Evolutionary conservation across 176 grass and related monocot species (phyloP).

Genomic region (Thalia dealbata): DNA sequence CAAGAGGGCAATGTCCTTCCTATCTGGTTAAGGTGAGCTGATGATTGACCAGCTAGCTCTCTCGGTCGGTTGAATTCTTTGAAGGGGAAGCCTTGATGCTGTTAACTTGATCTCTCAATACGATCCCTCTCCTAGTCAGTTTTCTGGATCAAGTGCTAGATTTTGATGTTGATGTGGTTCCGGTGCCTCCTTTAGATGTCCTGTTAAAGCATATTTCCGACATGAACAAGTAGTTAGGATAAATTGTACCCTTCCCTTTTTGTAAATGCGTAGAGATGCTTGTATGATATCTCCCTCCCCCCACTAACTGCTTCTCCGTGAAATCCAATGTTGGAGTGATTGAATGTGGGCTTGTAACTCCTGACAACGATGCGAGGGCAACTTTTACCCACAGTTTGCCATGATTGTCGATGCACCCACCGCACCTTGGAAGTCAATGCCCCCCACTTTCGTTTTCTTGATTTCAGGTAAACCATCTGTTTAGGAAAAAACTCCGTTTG

Average conservation of each 20-base stretch:
- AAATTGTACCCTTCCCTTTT: not conserved
- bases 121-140: not conserved
- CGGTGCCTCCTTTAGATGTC: not conserved
- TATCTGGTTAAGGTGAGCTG: constrained; percentile 50
- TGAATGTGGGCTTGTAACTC: not conserved
- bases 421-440: not conserved
- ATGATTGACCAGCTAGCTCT: not conserved
- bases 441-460: not conserved
- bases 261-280: not conserved
- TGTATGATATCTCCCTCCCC: not conserved
- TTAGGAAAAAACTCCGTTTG: not conserved
- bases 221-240: not conserved
- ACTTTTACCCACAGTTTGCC: no score
- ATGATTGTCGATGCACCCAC: no score
- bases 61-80: not conserved
- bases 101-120: constrained; percentile 1
- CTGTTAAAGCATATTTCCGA: not conserved
- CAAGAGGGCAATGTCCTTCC: constrained; percentile 61
- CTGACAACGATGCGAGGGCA: no score
- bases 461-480: not conserved
- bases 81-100: not conserved
- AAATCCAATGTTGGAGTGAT: not conserved
- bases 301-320: no score
- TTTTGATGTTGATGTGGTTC: not conserved
- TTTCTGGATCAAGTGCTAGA: not conserved